Evolutionary conservation across 2,329 filamentous ascomycete genomes (phyloP).

Genomic region (Cercospora beticola): DNA sequence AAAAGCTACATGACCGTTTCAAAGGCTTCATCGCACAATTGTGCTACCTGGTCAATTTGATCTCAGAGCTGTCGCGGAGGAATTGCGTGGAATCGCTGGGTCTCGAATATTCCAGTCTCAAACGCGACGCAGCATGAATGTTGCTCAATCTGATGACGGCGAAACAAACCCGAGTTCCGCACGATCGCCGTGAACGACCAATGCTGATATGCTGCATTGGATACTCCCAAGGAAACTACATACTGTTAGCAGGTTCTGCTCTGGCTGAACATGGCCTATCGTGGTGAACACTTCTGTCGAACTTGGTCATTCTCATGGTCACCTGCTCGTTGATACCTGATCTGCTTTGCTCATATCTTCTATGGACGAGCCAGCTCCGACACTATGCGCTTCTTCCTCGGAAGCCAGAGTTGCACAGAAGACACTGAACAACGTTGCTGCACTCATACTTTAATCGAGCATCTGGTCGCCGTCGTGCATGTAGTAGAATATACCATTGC

Average conservation of each 20-base stretch:
- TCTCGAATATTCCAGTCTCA: neutral
- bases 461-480: neutral
- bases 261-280: neutral
- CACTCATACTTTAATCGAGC: neutral
- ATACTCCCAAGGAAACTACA: neutral
- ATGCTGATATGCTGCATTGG: neutral
- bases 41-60: neutral
- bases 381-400: neutral
- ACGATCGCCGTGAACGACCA: neutral
- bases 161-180: neutral
- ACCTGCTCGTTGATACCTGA: neutral
- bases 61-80: neutral
- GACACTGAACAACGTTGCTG: neutral
- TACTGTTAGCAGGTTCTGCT: neutral
- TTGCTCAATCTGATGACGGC: neutral
- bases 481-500: neutral
- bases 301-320: too few species aligned
- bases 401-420: neutral
- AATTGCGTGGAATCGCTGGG: neutral
- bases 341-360: neutral
- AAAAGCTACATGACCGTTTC: neutral
- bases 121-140: neutral
- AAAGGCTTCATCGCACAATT: neutral
- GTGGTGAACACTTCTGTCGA: neutral
- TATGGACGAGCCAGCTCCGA: neutral